These are phyloP conservation scores for Cryptosporidium xiaoi DNA, from an alignment of 169 alveolate species.

Conservation along the genomic window DNA sequence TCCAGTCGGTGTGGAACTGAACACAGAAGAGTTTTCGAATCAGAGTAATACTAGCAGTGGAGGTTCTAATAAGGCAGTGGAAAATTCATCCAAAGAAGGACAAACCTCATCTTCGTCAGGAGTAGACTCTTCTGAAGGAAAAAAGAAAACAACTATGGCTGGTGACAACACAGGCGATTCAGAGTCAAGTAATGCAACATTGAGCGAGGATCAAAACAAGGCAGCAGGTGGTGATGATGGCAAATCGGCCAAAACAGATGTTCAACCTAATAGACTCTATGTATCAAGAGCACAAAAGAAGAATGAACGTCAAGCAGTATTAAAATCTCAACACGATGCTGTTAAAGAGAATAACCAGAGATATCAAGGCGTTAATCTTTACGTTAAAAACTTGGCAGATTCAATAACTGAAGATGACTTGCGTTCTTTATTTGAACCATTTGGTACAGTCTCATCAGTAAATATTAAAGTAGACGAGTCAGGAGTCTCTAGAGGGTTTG, in stretches of 20 bases:
- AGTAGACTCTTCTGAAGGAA: not conserved
- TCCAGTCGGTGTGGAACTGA: constrained; percentile 76
- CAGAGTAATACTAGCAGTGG: not conserved
- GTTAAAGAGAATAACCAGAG: constrained; percentile 78
- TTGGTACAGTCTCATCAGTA: constrained; percentile 91
- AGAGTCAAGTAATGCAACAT: constrained; percentile 27
- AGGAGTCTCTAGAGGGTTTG: constrained; percentile 96
- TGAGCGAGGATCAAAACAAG: constrained; percentile 38
- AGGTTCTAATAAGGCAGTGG: constrained; percentile 14
- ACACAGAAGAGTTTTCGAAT: constrained; percentile 1
- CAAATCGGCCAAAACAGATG: constrained; percentile 74
- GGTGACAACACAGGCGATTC: not conserved
- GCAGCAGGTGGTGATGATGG: not conserved
- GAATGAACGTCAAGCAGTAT: constrained; percentile 89
- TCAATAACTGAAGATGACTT: constrained; percentile 88
- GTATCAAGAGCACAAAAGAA: constrained; percentile 91
- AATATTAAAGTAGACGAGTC: constrained; percentile 93
- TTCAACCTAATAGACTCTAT: constrained; percentile 80
- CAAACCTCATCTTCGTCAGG: constrained; percentile 16
- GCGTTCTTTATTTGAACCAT: constrained; percentile 88
- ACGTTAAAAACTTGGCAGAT: constrained; percentile 92
- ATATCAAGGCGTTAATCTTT: constrained; percentile 89
- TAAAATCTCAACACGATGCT: constrained; percentile 87
- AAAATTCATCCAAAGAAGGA: constrained; percentile 14
- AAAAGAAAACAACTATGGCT: not conserved